A percentile compares a stretch with the other conserved stretches of the same genome.
phyloP scores from a whole-genome alignment of 2,329 filamentous ascomycete genomes.

The Metarhizium anisopliae region DNA sequence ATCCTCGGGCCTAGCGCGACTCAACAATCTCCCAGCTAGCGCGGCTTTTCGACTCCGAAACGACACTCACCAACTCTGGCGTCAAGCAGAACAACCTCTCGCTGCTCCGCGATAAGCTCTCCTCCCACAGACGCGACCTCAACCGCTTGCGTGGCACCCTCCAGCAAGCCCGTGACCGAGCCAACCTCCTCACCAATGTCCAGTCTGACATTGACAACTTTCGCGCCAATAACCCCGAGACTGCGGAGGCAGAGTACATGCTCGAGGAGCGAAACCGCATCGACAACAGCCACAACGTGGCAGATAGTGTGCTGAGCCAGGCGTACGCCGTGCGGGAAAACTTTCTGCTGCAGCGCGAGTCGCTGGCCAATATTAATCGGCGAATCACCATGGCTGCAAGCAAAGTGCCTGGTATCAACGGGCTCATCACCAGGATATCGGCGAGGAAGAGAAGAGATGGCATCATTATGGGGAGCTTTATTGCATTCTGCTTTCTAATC shows the following conservation, averaged over 20 bases:
- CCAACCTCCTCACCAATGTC: slow-evolving; percentile 84
- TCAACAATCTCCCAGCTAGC: slow-evolving; percentile 70
- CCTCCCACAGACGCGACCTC: slow-evolving; percentile 79
- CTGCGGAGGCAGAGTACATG: slow-evolving; percentile 94
- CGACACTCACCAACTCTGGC: slow-evolving; percentile 75
- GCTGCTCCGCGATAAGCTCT: slow-evolving; percentile 81
- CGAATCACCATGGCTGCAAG: slow-evolving; percentile 83
- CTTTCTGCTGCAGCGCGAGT: slow-evolving; percentile 81
- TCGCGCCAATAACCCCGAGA: slow-evolving; percentile 69
- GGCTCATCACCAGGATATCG: slow-evolving; percentile 83
- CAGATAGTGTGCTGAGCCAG: slow-evolving; percentile 85
- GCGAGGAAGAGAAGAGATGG: slow-evolving; percentile 92
- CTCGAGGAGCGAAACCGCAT: slow-evolving; percentile 77
- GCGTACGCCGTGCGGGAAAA: slow-evolving; percentile 94
- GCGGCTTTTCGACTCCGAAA: slow-evolving; percentile 88
- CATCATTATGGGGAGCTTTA: slow-evolving; percentile 84
- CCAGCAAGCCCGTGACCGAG: slow-evolving; percentile 69
- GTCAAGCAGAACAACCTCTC: slow-evolving; percentile 96
- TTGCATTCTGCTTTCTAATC: slow-evolving; percentile 84
- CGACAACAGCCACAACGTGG: slow-evolving; percentile 82
- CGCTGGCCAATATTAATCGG: slow-evolving; percentile 77
- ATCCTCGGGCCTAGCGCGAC: slow-evolving; percentile 55
- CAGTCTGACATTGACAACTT: slow-evolving; percentile 89
- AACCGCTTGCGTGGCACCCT: slow-evolving; percentile 65
- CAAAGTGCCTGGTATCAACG: slow-evolving; percentile 88